These are phyloP conservation scores for Suillus lakei DNA, from an alignment of 768 basidiomycete genomes.

Conservation along the genomic window DNA sequence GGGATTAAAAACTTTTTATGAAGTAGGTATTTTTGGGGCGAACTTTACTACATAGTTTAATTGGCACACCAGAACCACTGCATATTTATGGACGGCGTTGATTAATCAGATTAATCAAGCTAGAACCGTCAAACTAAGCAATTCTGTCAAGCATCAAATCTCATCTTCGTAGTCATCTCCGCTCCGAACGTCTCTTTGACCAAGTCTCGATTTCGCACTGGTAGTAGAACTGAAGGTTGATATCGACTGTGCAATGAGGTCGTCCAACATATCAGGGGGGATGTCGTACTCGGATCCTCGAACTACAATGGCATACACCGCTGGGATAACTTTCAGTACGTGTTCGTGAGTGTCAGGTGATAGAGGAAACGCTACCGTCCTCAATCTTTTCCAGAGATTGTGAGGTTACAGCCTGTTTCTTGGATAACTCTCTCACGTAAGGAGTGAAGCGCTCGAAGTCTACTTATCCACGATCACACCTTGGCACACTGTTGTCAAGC, in stretches of 20 bases:
- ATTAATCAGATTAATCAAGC: background rate
- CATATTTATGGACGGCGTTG: background rate
- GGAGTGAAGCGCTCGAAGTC: conserved; percentile 83
- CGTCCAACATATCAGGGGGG: conserved; percentile 68
- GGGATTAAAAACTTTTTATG: background rate
- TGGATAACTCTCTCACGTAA: conserved; percentile 71
- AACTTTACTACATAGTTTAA: background rate
- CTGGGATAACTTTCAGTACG: conserved; percentile 40
- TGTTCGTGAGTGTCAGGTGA: conserved; percentile 2
- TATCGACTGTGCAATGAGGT: conserved; percentile 60
- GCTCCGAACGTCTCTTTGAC: conserved; percentile 21
- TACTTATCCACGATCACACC: conserved; percentile 27
- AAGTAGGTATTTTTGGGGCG: background rate
- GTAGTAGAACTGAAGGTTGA: conserved; percentile 30
- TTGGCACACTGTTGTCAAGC: background rate
- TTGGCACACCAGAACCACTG: background rate
- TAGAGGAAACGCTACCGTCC: conserved; percentile 59
- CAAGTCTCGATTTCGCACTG: conserved; percentile 22
- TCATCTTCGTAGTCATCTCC: conserved; percentile 34
- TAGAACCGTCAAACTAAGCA: background rate
- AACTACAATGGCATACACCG: conserved; percentile 73
- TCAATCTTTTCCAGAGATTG: conserved; percentile 96
- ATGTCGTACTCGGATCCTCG: conserved; percentile 77
- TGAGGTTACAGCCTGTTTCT: conserved; percentile 86
- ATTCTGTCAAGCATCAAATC: conserved; percentile 16